Evolutionary conservation across 2,329 filamentous ascomycete genomes (phyloP), one percentile per base, ranked within the genome.

Genomic region (Thelonectria blattea): DNA sequence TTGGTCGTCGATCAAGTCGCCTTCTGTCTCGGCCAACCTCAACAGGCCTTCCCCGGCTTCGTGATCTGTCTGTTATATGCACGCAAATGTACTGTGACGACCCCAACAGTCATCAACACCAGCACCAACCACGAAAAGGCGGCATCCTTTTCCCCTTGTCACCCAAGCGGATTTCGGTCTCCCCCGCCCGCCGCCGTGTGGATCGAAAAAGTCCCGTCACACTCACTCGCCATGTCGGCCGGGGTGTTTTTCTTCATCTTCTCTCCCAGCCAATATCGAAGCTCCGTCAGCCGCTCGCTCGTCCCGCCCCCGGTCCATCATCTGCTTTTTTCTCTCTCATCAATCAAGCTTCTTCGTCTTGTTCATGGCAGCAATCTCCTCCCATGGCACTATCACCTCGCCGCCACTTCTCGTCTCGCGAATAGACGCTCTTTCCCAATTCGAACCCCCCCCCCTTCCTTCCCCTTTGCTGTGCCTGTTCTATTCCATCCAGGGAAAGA

Each of bases 251-350:
- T 56, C 34, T 49, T 56, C 68, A 71, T 71, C 56, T 68, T 55
- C 56, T 48, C 41, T 47, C 43, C 72, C 79, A 79, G 77, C 83
- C 83, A 85, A 85, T 85, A 84, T 84, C 76, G 78, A 77, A 74
- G 74, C 73, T 70, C 75, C 72, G 73, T 76, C 81, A 77, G 70
- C 79, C 79, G 80, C 81, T 79, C 74, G 56, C 34, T 30, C 42
- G 50, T 56, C 52, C 45, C 55, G 39, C 56, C 55, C 52, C 34
- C 52, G 51, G 60, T 58, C 48, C 56, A 54, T 50, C 34, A 24
- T 37, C 54, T 45, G 37, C 46, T 43, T 48, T 62, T 37, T 52
- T 54, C 41, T 50, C 39, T 51, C 53, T 52, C 50, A 34, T 58
- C 56, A 37, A 37, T 62, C 68, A 65, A 41, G 14, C 37, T 17